Evolutionary conservation across 2,329 filamentous ascomycete genomes (phyloP).

Genomic region (Aureobasidium sp.): DNA sequence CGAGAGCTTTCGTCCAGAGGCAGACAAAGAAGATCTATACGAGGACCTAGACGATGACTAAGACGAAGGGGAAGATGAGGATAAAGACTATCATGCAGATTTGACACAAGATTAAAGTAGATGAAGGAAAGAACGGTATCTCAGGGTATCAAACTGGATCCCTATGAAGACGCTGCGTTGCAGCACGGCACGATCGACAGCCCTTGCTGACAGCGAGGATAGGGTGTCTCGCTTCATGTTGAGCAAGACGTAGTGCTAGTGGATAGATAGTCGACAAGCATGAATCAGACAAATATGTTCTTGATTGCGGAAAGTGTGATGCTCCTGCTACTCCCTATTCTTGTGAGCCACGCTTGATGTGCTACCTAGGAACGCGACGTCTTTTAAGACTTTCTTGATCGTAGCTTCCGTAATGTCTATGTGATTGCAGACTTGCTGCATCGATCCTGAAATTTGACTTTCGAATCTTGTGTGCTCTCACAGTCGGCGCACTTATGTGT

Average conservation of each 20-base stretch:
- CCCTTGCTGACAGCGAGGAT: background rate
- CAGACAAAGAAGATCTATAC: background rate
- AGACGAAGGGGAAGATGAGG: too few relatives aligned
- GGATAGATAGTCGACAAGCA: background rate
- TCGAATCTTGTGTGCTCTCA: background rate
- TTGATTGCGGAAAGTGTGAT: background rate
- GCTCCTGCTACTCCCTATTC: background rate
- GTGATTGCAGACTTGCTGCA: background rate
- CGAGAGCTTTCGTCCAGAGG: background rate
- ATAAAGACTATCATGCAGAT: background rate
- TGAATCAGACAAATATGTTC: background rate
- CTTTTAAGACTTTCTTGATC: background rate
- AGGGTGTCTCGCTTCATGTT: background rate
- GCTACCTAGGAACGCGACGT: background rate
- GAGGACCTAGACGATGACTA: too few relatives aligned
- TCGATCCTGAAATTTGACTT: background rate
- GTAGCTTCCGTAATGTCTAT: background rate
- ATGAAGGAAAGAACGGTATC: background rate
- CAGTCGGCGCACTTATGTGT: background rate
- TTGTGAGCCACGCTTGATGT: background rate
- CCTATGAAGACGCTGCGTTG: too few relatives aligned
- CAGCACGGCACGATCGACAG: background rate
- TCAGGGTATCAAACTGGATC: background rate
- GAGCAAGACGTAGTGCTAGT: background rate
- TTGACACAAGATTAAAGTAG: background rate